Base-by-base conservation (phyloP, 305 asterid genomes). In the Solanum chacoense region DNA sequence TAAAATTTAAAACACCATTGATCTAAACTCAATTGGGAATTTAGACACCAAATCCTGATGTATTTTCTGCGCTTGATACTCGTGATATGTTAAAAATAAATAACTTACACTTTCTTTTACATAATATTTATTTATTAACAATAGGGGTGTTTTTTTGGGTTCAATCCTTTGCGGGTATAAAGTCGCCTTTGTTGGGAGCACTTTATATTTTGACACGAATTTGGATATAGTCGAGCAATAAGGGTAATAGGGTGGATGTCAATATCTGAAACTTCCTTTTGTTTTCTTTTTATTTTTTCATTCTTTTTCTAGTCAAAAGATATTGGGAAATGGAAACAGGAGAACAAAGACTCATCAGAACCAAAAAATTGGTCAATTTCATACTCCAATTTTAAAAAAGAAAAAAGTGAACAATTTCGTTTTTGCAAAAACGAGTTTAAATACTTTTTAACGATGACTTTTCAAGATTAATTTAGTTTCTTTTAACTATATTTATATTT, bases 121-220 rank as follows among this genome's bases (percentile, higher is more conserved):
- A 31, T 13, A 26, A 50, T 69, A 6, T 28, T 73, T 14, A 0
- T 32, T 74, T 8, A 16, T 7, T 55, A 6, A 55, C 22, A 20
- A 9, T 18, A 18, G 26, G 80, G 8, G 8, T 74, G 40, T 18
- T 32, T 18, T 16, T 37, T 29, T 0, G 65, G n/a, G n/a, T 50
- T 50, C 22, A 45, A 5, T 2, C 22, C 0, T 50, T 6, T 0
- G n/a, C 3, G 1, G 8, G 8, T 50, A 50, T 0, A 2, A 2
- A 50, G 0, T 16, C 1, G n/a, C 3, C n/a, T 16, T 50, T 16
- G 9, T 16, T 50, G 16, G n/a, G 0, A 14, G 8, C 7, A 50
- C 8, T 50, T 50, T 5, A 40, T 2, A 0, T 42, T 42, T 38
- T 38, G 0, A 1, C 8, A 2, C 0, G 65, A 50, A 50, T 50